Base-by-base conservation (phyloP, 352 stramenopile genomes). In the Pythium guiyangense region DNA sequence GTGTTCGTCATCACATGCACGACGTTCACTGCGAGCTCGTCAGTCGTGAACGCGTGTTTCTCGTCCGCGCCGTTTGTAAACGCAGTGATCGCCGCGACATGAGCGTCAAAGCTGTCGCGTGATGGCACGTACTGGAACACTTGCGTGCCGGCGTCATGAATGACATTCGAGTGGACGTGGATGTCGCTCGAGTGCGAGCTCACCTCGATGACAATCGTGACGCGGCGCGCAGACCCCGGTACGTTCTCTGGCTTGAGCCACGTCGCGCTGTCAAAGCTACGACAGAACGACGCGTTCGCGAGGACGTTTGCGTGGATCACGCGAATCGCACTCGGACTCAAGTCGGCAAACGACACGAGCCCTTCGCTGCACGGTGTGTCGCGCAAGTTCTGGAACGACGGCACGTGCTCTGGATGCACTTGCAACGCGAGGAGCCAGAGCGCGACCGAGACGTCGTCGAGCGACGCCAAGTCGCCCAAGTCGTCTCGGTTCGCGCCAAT, bases 381-480 rank as follows among this genome's bases (percentile, higher is more conserved):
- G 6, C 63, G 70, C 4, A 86, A 44, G n/a, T 85, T 82, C 25
- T 60, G 42, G 43, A 90, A 82, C 6, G 58, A 40, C 17, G 60
- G 27, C 0, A 80, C 26, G 48, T 88, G 73, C 20, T 69, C 34
- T 1, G 72, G 57, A 17, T 73, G 69, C 0, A 88, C 74, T 48
- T 86, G 67, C 5, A 82, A 64, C 4, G 57, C 66, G 4, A 82
- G 53, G 51, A 88, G 43, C 79, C 77, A 90, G 15, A 83, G 52
- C 20, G 71, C 70, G 18, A 88, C 54, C 1, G 73, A 84, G 42
- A 87, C 76, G 57, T 88, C 79, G 49, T 90, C 79, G 18, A 88
- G 59, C 0, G 57, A 63, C 2, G 53, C 66, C n/a, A n/a, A n/a
- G n/a, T n/a, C n/a, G n/a, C n/a, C n/a, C n/a, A n/a, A n/a, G n/a